Base-by-base conservation (phyloP, 805 yeast genomes). In the Metschnikowia drakensbergensis region DNA sequence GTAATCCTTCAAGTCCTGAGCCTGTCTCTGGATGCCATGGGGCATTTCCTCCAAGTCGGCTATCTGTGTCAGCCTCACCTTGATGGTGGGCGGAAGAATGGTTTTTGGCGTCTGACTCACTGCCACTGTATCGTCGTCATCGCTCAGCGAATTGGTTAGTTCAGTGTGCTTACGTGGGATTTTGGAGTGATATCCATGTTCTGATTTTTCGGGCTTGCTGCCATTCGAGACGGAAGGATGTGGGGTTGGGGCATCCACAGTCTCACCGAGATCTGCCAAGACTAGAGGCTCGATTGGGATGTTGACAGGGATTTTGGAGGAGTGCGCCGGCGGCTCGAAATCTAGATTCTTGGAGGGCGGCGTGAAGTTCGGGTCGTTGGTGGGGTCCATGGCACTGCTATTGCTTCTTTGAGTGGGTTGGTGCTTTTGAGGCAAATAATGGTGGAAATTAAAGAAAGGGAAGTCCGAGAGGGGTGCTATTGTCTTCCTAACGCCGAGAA, bases 21-120 rank as follows among this genome's bases (percentile, higher is more conserved):
- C 91, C 67, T 94, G 99, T 53, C 99, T 79, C 42, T 81, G 83
- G 46, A 94, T 81, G 1, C 98, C 97, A 58, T 87, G 91, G 0
- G 99, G 99, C 9, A 94, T 97, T 67, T 94, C 99, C 65, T 94
- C 99, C 50, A 94, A 75, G 61, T 91, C 97, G 0, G 97, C 98
- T 45, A 88, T 85, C 60, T 88, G 95, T 42, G 72, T 69, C 35
- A 79, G 73, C 51, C 69, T 73, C 13, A 79, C 76, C 50, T 75
- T 63, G 9, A 78, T 75, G 3, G 76, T 57, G 29, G 75, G 72
- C 30, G 76, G 73, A 34, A 73, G 57, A 26, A 66, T 59, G n/a
- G 57, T 59, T 25, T 48, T 41, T 11, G 53, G 48, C 5, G 47
- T 29, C 13, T 36, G 42, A 3, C 40, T 37, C 31, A 32, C 25